Conservation (phyloP, 805 yeast genomes). For the Candida adriatica region DNA sequence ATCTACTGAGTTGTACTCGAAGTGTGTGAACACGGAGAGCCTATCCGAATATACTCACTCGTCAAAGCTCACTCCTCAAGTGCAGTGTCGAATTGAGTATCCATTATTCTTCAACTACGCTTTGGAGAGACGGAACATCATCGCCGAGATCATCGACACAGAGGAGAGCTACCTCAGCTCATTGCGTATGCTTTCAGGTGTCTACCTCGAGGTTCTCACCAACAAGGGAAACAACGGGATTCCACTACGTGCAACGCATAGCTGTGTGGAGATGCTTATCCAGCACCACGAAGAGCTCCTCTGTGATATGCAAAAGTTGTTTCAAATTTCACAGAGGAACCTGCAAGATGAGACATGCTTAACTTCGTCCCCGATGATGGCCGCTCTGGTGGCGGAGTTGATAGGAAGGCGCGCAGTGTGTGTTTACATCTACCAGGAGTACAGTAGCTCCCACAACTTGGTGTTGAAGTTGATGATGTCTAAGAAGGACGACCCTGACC, state of each 20-base stretch:
- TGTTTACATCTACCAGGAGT: conserved; percentile 28
- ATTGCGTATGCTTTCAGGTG: conserved; percentile 34
- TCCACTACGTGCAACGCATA: conserved; percentile 29
- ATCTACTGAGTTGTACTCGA: no score
- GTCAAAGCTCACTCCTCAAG: conserved; percentile 16
- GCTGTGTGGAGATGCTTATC: conserved; percentile 26
- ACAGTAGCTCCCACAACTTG: conserved; percentile 27
- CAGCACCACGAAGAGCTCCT: conserved; percentile 28
- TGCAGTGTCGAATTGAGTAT: conserved; percentile 5
- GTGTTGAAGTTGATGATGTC: conserved; percentile 28
- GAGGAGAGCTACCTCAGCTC: conserved; percentile 43
- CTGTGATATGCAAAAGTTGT: conserved; percentile 18
- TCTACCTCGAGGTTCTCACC: conserved; percentile 35
- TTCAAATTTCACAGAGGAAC: conserved; percentile 5
- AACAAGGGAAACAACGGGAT: conserved; percentile 25
- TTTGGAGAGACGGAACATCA: conserved; percentile 21
- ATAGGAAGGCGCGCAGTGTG: conserved; percentile 21
- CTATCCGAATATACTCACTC: conserved; percentile 15
- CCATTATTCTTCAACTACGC: conserved; percentile 16
- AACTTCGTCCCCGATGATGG: conserved; percentile 17
- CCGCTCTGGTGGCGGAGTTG: conserved; percentile 19
- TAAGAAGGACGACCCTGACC: conserved; percentile 20
- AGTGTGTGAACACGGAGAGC: no score
- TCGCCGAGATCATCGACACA: conserved; percentile 43
- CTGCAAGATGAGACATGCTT: no score